phyloP scores from a whole-genome alignment of 2,329 filamentous ascomycete species.

The Hymenoscyphus fraxineus region DNA sequence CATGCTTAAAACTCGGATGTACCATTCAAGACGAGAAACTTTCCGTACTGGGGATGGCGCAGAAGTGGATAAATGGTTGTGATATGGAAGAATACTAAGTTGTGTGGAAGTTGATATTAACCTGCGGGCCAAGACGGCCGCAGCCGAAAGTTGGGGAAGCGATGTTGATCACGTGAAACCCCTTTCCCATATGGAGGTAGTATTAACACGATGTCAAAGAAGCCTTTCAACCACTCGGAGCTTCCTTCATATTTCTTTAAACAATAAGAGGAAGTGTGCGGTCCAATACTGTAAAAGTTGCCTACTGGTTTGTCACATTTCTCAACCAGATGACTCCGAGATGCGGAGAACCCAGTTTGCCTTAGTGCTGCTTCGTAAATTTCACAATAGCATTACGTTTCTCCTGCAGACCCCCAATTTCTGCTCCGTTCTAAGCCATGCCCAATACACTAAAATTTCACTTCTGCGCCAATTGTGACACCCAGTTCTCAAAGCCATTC shows the following conservation, averaged over 20 bases:
- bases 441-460: not conserved
- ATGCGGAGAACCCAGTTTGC: no score
- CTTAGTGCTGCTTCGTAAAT: not conserved
- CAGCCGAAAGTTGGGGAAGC: no score
- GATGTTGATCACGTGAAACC: no score
- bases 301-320: no score
- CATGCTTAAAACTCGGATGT: not conserved
- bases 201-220: no score
- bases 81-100: not conserved
- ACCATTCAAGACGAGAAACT: not conserved
- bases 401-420: not conserved
- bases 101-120: slow-evolving; percentile 6
- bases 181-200: no score
- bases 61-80: slow-evolving; percentile 1
- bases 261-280: no score
- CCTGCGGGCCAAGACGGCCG: slow-evolving; percentile 4
- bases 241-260: no score
- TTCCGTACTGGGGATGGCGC: not conserved
- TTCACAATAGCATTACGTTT: not conserved
- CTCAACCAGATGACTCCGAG: no score
- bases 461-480: not conserved
- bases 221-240: no score
- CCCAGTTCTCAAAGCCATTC: slow-evolving; percentile 8
- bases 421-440: not conserved
- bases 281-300: no score